Percentiles rank a stretch among this genome's conserved stretches.
Evolutionary conservation across 192 early-diverging fungal genomes (phyloP).

Genomic region (Gryganskiella cystojenkinii): DNA sequence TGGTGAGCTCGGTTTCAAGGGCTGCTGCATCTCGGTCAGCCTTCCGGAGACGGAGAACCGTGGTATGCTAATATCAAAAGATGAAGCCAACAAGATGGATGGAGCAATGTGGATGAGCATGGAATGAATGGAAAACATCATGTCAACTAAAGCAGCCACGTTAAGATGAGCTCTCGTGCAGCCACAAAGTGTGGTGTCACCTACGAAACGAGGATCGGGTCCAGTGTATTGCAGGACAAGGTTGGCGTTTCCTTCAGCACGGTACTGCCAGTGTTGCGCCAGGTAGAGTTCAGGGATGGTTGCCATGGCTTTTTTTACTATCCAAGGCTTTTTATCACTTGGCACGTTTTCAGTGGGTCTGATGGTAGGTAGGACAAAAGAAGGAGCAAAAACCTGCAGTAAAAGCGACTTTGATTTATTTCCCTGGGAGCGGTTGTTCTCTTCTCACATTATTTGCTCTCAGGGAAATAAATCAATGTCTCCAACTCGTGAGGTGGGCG

Average conservation of each 20-base stretch:
- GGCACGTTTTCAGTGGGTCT: too few species aligned
- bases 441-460: too few species aligned
- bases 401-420: too few species aligned
- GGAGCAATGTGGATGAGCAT: constrained; percentile 6
- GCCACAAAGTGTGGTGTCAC: constrained; percentile 19
- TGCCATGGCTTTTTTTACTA: constrained; percentile 11
- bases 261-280: constrained; percentile 69
- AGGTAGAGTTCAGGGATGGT: constrained; percentile 42
- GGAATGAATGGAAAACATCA: too few species aligned
- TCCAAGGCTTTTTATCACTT: neutral
- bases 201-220: constrained; percentile 47
- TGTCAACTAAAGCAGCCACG: too few species aligned
- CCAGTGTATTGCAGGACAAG: constrained; percentile 70
- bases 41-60: constrained; percentile 55
- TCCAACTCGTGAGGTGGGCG: too few species aligned
- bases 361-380: too few species aligned
- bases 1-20: neutral
- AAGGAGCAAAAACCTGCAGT: too few species aligned
- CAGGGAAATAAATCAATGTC: too few species aligned
- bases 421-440: too few species aligned
- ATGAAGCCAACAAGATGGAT: neutral
- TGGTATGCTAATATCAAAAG: constrained; percentile 31
- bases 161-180: too few species aligned
- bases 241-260: constrained; percentile 81
- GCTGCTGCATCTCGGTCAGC: constrained; percentile 10